Evolutionary conservation across 2,329 filamentous ascomycete genomes (phyloP).

Genomic region (Cladophialophora yegresii): DNA sequence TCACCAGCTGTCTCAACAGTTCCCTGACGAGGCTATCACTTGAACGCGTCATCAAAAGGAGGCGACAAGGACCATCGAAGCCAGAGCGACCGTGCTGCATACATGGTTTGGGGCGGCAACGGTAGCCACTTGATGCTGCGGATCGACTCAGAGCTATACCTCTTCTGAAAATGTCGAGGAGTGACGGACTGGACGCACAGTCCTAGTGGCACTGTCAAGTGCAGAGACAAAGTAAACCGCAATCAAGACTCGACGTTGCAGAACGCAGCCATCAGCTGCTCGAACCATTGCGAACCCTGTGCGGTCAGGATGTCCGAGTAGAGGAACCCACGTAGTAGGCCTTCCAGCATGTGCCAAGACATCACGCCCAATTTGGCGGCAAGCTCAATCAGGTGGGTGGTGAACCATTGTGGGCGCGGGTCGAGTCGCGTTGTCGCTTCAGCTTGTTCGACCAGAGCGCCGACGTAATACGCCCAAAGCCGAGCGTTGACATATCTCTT

Average conservation of each 20-base stretch:
- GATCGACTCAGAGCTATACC: background rate
- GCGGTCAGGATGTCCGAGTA: slow-evolving; percentile 8
- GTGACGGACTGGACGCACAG: background rate
- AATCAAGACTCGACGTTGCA: background rate
- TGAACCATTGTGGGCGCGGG: background rate
- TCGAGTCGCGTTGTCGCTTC: background rate
- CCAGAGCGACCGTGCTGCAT: background rate
- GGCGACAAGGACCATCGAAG: too few relatives aligned
- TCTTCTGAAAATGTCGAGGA: background rate
- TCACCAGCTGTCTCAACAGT: too few relatives aligned
- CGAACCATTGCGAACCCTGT: slow-evolving; percentile 7
- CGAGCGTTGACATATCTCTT: slow-evolving; percentile 14
- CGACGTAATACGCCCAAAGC: slow-evolving; percentile 23
- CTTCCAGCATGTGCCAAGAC: background rate
- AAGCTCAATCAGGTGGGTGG: background rate
- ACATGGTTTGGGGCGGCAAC: background rate
- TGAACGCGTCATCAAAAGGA: background rate
- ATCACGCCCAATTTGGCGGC: background rate
- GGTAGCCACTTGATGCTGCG: background rate
- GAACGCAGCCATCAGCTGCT: slow-evolving; percentile 1
- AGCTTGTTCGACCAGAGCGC: slow-evolving; percentile 18
- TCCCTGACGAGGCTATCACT: background rate
- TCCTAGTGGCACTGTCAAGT: background rate
- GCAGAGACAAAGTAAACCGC: background rate
- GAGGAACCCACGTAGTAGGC: slow-evolving; percentile 1